phyloP scores from a whole-genome alignment of 129 eudicot species.

The Flaveria linearis region DNA sequence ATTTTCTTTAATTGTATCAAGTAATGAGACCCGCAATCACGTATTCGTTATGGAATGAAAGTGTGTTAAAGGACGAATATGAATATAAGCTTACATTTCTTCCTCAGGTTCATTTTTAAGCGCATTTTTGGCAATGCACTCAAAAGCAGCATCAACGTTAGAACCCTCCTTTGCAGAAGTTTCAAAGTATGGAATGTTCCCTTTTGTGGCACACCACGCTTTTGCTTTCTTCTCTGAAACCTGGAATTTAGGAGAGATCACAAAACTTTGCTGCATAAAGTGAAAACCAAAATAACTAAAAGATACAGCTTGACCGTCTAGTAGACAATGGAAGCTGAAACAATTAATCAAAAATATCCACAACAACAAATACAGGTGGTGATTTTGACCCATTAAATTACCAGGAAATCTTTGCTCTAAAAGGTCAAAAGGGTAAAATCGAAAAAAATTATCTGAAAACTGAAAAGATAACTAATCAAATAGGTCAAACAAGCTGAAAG shows the following conservation, averaged over 20 bases:
- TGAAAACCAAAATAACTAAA: constrained; percentile 5
- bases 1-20: neutral
- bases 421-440: neutral
- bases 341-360: neutral
- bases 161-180: constrained; percentile 52
- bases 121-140: constrained; percentile 47
- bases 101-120: constrained; percentile 52
- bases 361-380: neutral
- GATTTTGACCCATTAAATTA: neutral
- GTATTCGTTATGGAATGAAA: neutral
- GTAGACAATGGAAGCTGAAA: neutral
- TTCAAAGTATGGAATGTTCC: constrained; percentile 50
- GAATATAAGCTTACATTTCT: constrained; percentile 46
- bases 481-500: neutral
- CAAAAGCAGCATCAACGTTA: constrained; percentile 51
- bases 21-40: constrained; percentile 1
- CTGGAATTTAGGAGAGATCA: constrained; percentile 27
- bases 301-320: neutral
- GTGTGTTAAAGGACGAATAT: neutral
- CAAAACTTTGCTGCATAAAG: constrained; percentile 6
- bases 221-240: constrained; percentile 58
- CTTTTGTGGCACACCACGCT: constrained; percentile 56
- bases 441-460: neutral
- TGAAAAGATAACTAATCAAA: neutral
- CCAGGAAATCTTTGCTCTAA: neutral